These are phyloP conservation scores for Corymbia maculata DNA, from an alignment of 345 rosid species.

Conservation along the genomic window DNA sequence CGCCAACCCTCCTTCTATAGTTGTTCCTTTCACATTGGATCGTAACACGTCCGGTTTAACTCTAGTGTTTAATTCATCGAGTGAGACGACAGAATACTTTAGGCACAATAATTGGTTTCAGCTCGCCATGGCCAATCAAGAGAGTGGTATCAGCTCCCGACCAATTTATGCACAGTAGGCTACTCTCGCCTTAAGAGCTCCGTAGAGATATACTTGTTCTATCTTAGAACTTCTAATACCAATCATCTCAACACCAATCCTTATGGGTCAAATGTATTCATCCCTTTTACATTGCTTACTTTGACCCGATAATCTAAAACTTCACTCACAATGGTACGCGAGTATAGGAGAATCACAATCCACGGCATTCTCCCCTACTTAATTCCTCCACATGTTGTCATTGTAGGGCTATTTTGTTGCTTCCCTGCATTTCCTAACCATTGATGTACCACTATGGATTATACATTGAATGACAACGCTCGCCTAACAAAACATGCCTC, in stretches of 20 bases:
- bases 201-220: fast-evolving
- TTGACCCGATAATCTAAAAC: background rate
- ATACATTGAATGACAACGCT: too few relatives aligned
- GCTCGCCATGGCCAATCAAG: fast-evolving
- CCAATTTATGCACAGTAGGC: fast-evolving
- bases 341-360: fast-evolving
- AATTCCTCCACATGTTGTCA: too few relatives aligned
- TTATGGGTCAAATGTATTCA: fast-evolving
- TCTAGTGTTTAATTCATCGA: background rate
- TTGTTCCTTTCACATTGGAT: too few relatives aligned
- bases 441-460: too few relatives aligned
- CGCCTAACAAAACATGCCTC: too few relatives aligned
- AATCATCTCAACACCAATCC: fast-evolving
- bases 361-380: background rate
- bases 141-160: background rate
- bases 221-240: fast-evolving
- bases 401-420: too few relatives aligned
- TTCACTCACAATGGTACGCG: fast-evolving
- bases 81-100: fast-evolving
- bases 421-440: too few relatives aligned
- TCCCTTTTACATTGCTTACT: fast-evolving
- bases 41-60: background rate
- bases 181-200: fast-evolving
- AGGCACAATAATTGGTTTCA: fast-evolving
- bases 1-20: too few relatives aligned